Conservation (phyloP, 768 basidiomycete genomes). For the Hortiboletus campestris region DNA sequence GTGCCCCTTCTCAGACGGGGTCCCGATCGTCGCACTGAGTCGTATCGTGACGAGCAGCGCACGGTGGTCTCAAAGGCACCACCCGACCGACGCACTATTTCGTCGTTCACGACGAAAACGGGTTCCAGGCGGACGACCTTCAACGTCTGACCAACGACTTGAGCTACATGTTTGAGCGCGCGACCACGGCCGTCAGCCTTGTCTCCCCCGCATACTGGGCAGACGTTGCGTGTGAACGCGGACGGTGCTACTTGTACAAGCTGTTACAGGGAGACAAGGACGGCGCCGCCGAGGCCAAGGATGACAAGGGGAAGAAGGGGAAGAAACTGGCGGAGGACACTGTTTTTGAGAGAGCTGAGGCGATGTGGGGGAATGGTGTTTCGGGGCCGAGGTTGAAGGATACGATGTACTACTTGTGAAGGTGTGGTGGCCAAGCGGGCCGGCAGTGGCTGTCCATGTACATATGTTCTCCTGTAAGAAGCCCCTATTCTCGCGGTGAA, state of each 20-base stretch:
- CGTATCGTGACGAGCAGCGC: constrained; percentile 22
- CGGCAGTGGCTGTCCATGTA: not conserved
- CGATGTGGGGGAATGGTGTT: constrained; percentile 59
- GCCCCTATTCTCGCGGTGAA: not conserved
- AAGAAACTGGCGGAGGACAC: constrained; percentile 43
- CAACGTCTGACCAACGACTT: constrained; percentile 51
- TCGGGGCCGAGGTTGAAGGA: constrained; percentile 47
- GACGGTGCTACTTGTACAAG: constrained; percentile 49
- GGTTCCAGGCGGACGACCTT: constrained; percentile 46
- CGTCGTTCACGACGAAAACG: constrained; percentile 54
- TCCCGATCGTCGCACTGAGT: not conserved
- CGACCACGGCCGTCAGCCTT: constrained; percentile 46
- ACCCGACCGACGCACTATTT: constrained; percentile 54
- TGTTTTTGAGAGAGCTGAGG: constrained; percentile 49
- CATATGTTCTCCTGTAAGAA: not conserved
- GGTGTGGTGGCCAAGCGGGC: not conserved
- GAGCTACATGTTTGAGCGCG: constrained; percentile 57
- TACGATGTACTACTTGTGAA: constrained; percentile 67
- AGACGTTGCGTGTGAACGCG: constrained; percentile 51
- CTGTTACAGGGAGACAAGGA: constrained; percentile 37
- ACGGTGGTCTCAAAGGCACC: constrained; percentile 44
- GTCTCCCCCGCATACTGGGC: constrained; percentile 41
- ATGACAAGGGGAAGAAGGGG: constrained; percentile 25
- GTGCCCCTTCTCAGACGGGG: not conserved
- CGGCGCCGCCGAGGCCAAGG: constrained; percentile 15